Percentiles rank a stretch among this genome's conserved stretches.
phyloP scores from a whole-genome alignment of 352 stramenopile species.

The Phytophthora sojae region DNA sequence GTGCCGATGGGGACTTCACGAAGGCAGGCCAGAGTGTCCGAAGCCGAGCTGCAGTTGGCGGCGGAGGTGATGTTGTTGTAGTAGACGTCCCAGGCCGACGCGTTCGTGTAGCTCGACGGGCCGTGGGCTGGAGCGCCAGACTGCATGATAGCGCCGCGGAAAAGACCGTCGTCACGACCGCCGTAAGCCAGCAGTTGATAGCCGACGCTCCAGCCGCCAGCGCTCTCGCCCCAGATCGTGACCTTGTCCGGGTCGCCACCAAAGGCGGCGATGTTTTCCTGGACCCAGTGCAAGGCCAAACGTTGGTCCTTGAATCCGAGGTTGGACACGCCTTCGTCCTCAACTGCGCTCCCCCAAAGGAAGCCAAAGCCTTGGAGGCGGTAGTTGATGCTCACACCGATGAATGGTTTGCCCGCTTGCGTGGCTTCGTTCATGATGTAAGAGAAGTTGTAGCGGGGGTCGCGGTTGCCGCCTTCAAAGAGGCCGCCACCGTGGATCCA shows the following conservation, averaged over 20 bases:
- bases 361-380: slow-evolving; percentile 44
- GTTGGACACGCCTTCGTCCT: slow-evolving; percentile 69
- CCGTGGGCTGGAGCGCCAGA: slow-evolving; percentile 25
- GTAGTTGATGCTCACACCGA: slow-evolving; percentile 55
- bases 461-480: slow-evolving; percentile 30
- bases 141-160: slow-evolving; percentile 33
- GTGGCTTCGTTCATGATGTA: slow-evolving; percentile 39
- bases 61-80: slow-evolving; percentile 38
- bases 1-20: slow-evolving; percentile 28
- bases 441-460: slow-evolving; percentile 43
- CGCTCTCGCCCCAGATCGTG: slow-evolving; percentile 45
- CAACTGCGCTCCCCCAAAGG: slow-evolving; percentile 31
- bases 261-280: slow-evolving; percentile 32
- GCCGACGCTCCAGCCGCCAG: slow-evolving; percentile 49
- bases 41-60: slow-evolving; percentile 23
- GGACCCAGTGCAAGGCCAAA: slow-evolving; percentile 61
- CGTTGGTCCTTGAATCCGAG: slow-evolving; percentile 86
- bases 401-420: slow-evolving; percentile 32
- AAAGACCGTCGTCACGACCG: slow-evolving; percentile 31
- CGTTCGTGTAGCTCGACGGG: slow-evolving; percentile 23
- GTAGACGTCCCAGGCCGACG: slow-evolving; percentile 29
- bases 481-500: slow-evolving; percentile 41
- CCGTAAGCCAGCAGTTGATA: slow-evolving; percentile 35
- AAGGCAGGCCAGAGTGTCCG: slow-evolving; percentile 29
- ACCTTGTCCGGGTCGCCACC: slow-evolving; percentile 28